Evolutionary conservation across 2,329 filamentous ascomycete species (phyloP), one percentile per base, ranked within the genome.

Genomic region (Colletotrichum higginsianum): DNA sequence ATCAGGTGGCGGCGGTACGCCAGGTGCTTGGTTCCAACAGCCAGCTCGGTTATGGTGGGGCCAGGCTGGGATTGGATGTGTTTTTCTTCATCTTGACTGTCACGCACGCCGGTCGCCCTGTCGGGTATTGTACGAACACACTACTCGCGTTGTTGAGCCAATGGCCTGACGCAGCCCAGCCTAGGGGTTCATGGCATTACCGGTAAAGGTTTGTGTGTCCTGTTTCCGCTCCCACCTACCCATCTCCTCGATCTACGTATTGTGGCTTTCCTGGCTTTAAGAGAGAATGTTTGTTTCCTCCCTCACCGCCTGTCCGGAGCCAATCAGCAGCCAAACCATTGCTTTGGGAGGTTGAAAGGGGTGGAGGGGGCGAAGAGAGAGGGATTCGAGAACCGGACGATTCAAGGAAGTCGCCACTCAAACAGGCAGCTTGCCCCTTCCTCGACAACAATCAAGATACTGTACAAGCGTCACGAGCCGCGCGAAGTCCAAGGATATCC

Each of bases 1-100:
- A 66, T 70, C 55, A 70, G 67, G 61, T 70, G 67, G 67, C 67
- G 53, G 55, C 61, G 38, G 61, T 23, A 68, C 60, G n/a, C 46
- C n/a, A 42, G 16, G 38, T 9, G 23, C 46, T 50, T 30, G 26
- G 12, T 46, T 42, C 12, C 38, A 42, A 67, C 23, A 46, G 21
- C 47, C 61, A 35, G 53, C 56, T 38, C 66, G 50, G 5, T 35
- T 11, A 18, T 5, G 47, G 26, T 47, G 53, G 67, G 16, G 57
- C 38, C 61, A 9, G 42, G n/a, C 30, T 40, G 21, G 26, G 15
- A 38, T 38, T 40, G 40, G 30, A 12, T 40, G 62, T 30, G 18
- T 38, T 58, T 26, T 12, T 57, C 15, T n/a, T 46, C 15, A 35
- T 18, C 50, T 49, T 66, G 21, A 61, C 42, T 26, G 55, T 47